These are phyloP conservation scores for Fusarium acutatum DNA, from an alignment of 2,329 filamentous ascomycete species.

Conservation along the genomic window DNA sequence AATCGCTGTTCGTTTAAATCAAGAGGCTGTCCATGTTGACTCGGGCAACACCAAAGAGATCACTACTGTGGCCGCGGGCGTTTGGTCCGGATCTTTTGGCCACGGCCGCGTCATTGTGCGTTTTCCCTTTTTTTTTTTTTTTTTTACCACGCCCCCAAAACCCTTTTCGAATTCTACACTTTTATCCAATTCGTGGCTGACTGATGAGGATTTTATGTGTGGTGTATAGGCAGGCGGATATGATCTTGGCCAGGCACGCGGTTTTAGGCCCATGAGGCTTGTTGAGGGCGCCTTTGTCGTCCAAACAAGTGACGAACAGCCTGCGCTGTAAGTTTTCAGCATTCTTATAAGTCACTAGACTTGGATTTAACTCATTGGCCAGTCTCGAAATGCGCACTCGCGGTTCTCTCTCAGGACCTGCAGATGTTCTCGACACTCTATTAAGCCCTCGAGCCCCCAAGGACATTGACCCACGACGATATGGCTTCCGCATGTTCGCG, in stretches of 20 bases:
- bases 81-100: conserved; percentile 59
- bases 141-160: neutral
- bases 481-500: conserved; percentile 59
- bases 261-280: conserved; percentile 52
- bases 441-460: conserved; percentile 50
- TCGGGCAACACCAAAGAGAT: conserved; percentile 57
- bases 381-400: conserved; percentile 57
- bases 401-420: conserved; percentile 58
- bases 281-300: conserved; percentile 61
- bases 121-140: conserved; percentile 3
- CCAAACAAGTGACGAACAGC: conserved; percentile 56
- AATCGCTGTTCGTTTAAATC: conserved; percentile 57
- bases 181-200: conserved; percentile 29
- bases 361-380: neutral
- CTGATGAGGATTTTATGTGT: conserved; percentile 27
- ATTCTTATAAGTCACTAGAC: neutral
- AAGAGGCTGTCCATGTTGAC: conserved; percentile 54
- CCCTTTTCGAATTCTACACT: conserved; percentile 5
- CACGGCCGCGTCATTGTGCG: conserved; percentile 57
- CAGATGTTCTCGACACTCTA: conserved; percentile 53
- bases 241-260: conserved; percentile 52
- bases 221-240: conserved; percentile 51
- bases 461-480: conserved; percentile 53
- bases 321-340: conserved; percentile 51
- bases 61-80: conserved; percentile 57